Percentiles rank a stretch among this genome's conserved stretches.
phyloP scores from a whole-genome alignment of 2,329 filamentous ascomycete genomes.

The Diaporthe sp. region DNA sequence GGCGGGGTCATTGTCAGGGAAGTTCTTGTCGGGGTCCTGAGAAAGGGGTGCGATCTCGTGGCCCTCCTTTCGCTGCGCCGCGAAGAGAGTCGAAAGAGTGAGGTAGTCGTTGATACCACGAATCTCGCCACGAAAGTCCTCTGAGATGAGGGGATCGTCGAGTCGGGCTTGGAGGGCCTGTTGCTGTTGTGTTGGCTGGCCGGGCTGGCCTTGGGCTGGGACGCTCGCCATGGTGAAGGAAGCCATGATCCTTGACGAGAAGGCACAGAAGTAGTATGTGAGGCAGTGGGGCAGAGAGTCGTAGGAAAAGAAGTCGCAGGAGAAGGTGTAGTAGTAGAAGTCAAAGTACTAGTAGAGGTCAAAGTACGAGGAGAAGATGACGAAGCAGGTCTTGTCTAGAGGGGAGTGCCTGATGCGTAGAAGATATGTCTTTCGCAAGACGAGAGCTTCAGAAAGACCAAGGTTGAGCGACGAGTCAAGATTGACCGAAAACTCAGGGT shows the following conservation, averaged over 20 bases:
- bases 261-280: neutral
- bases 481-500: neutral
- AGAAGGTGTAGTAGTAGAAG: neutral
- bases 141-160: neutral
- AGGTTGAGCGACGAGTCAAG: too few species aligned
- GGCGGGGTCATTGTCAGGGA: neutral
- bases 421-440: neutral
- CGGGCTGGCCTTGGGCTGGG: neutral
- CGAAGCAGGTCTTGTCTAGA: neutral
- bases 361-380: neutral
- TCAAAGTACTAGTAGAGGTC: neutral
- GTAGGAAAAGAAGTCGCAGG: neutral
- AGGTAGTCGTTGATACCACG: neutral
- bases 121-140: neutral
- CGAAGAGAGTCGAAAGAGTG: neutral
- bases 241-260: neutral
- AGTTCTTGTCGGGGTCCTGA: neutral
- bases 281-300: neutral
- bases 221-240: neutral
- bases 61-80: neutral
- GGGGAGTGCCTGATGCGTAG: neutral
- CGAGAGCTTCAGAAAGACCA: neutral
- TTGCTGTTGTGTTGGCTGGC: neutral
- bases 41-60: neutral
- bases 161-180: neutral